Conservation (phyloP, 1,139 yeast genomes). For the Lodderomyces oxycetoniae region DNA sequence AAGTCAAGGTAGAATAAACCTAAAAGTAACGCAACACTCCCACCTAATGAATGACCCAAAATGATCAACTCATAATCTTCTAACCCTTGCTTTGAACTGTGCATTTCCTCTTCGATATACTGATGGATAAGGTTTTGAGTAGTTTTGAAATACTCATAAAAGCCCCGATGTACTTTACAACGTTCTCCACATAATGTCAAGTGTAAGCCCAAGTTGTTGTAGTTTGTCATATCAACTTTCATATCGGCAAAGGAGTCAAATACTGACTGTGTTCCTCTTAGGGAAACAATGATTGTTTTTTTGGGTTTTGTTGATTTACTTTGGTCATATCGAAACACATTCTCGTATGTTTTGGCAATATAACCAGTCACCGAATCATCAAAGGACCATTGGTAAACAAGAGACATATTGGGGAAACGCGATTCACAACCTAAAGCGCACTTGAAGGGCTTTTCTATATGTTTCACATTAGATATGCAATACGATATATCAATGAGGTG, state of each 20-base stretch:
- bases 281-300: slow-evolving; percentile 35
- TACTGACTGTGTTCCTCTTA: slow-evolving; percentile 48
- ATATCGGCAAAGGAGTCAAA: slow-evolving; percentile 44
- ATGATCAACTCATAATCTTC: slow-evolving; percentile 33
- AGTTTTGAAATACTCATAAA: slow-evolving; percentile 29
- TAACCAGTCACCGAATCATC: slow-evolving; percentile 40
- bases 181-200: slow-evolving; percentile 30
- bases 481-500: slow-evolving; percentile 48
- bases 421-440: slow-evolving; percentile 40
- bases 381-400: slow-evolving; percentile 45
- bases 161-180: slow-evolving; percentile 49
- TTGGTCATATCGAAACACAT: slow-evolving; percentile 22
- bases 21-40: slow-evolving; percentile 41
- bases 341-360: slow-evolving; percentile 31
- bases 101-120: slow-evolving; percentile 23
- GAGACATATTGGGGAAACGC: slow-evolving; percentile 37
- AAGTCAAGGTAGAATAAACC: slow-evolving; percentile 35
- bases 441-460: slow-evolving; percentile 38
- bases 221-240: slow-evolving; percentile 35
- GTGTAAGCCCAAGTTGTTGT: slow-evolving; percentile 22
- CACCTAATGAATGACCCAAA: slow-evolving; percentile 53
- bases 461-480: slow-evolving; percentile 37
- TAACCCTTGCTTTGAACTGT: background rate
- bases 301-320: slow-evolving; percentile 9
- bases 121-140: slow-evolving; percentile 29